Conservation (phyloP, 371 early-diverging fungal genomes). For the Zancudomyces culisetae region DNA sequence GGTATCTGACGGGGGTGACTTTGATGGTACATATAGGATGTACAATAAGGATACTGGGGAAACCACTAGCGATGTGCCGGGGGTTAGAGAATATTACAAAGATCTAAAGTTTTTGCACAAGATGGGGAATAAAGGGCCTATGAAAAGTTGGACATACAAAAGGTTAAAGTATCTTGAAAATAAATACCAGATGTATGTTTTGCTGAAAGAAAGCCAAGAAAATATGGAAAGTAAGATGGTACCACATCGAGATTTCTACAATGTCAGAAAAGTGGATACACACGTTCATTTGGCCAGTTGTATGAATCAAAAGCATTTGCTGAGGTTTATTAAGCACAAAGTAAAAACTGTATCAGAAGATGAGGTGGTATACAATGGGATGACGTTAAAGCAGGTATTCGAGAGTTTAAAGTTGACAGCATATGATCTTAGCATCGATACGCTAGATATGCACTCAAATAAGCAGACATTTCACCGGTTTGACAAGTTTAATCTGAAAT, state of each 20-base stretch:
- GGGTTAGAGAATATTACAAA: conserved; percentile 65
- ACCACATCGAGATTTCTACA: conserved; percentile 96
- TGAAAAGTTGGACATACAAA: conserved; percentile 86
- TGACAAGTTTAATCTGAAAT: conserved; percentile 96
- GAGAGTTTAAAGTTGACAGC: conserved; percentile 84
- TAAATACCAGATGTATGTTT: conserved; percentile 84
- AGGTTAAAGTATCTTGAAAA: conserved; percentile 84
- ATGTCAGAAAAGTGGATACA: conserved; percentile 96
- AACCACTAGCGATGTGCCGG: conserved; percentile 39
- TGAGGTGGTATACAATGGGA: conserved; percentile 48
- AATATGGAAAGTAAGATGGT: conserved; percentile 85
- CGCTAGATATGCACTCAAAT: conserved; percentile 92
- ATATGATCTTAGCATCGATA: conserved; percentile 91
- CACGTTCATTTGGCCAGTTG: conserved; percentile 94
- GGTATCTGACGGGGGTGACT: conserved; percentile 4
- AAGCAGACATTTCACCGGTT: conserved; percentile 80
- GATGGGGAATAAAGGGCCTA: conserved; percentile 81
- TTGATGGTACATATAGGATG: conserved; percentile 34
- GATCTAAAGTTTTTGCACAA: conserved; percentile 75
- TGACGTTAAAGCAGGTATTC: conserved; percentile 68
- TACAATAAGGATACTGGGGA: conserved; percentile 4
- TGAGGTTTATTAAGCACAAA: conserved; percentile 95
- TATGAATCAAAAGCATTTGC: conserved; percentile 96
- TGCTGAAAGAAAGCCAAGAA: conserved; percentile 84
- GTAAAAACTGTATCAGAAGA: conserved; percentile 63